A percentile compares a stretch with the other conserved stretches of the same genome.
Evolutionary conservation across 306 rosid genomes (phyloP).

Genomic region (Erythrophleum fordii): DNA sequence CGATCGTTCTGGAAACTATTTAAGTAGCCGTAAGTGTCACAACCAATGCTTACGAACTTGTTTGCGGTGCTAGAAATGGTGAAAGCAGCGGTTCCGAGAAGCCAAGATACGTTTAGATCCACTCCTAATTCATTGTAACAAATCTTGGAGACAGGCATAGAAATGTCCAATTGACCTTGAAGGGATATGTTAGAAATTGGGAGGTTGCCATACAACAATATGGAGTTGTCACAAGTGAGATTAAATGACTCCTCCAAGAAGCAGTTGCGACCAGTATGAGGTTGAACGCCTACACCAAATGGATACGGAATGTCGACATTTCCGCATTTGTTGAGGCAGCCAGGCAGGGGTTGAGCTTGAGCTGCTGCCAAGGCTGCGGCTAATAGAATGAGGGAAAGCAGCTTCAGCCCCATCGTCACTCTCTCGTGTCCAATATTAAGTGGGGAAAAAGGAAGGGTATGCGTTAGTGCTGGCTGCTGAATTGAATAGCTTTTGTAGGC

Average conservation of each 20-base stretch:
- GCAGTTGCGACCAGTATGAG: not conserved
- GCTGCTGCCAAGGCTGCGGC: not conserved
- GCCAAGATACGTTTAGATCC: not conserved
- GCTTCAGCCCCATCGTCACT: not conserved
- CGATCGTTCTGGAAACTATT: not conserved
- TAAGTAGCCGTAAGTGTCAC: conserved; percentile 23
- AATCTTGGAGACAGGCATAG: not conserved
- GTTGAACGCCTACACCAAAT: conserved; percentile 26
- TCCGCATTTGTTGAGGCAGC: conserved; percentile 31
- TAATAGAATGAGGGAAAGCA: not conserved
- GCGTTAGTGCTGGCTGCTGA: no score
- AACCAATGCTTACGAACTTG: conserved; percentile 32
- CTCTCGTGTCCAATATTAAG: not conserved
- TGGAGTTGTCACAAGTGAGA: not conserved
- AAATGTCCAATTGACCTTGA: conserved; percentile 3
- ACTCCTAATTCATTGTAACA: not conserved
- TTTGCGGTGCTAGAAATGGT: conserved; percentile 17
- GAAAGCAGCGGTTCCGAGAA: not conserved
- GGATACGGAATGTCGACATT: conserved; percentile 28
- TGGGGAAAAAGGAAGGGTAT: no score
- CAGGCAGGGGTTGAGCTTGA: conserved; percentile 19
- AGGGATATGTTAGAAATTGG: not conserved
- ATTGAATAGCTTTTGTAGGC: no score
- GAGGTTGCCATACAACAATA: not conserved
- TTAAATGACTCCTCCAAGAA: not conserved